Evolutionary conservation across 441 rosid genomes (phyloP).

Genomic region (Syzygium malaccense): DNA sequence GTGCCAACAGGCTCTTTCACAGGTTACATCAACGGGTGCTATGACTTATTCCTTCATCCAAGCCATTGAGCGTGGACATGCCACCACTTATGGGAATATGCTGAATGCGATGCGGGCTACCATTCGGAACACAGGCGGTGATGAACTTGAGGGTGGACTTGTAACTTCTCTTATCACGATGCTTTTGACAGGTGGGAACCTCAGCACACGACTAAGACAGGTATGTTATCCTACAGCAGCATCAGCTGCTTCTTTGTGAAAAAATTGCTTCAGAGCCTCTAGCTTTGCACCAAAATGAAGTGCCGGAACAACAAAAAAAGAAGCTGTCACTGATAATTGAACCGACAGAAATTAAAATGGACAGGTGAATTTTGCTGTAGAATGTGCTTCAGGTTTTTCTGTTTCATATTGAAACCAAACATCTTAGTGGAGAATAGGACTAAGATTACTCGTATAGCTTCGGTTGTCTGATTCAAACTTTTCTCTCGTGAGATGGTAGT

Average conservation of each 20-base stretch:
- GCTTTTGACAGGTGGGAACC: slow-evolving; percentile 22
- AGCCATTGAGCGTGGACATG: slow-evolving; percentile 52
- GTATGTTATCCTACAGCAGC: slow-evolving; percentile 5
- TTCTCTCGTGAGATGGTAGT: not conserved
- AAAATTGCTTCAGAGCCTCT: not conserved
- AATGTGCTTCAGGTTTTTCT: not conserved
- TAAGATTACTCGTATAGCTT: not conserved
- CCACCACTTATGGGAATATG: slow-evolving; percentile 40
- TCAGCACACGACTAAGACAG: slow-evolving; percentile 19
- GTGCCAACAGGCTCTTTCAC: slow-evolving; percentile 38
- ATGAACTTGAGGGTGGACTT: slow-evolving; percentile 9
- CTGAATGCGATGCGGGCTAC: slow-evolving; percentile 48
- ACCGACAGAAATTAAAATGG: not conserved
- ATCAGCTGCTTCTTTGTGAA: not conserved
- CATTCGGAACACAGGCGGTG: slow-evolving; percentile 20
- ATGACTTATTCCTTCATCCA: slow-evolving; percentile 68
- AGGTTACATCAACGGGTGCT: slow-evolving; percentile 54
- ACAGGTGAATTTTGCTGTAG: not conserved
- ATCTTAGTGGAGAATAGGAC: not conserved
- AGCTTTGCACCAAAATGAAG: not conserved
- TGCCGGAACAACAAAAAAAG: not conserved
- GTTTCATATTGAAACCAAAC: not conserved
- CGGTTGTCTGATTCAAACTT: not conserved
- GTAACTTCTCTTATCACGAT: slow-evolving; percentile 28
- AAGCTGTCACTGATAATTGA: not conserved